phyloP scores from a whole-genome alignment of 495 filamentous ascomycete species.

The Eremomyces bilateralis region DNA sequence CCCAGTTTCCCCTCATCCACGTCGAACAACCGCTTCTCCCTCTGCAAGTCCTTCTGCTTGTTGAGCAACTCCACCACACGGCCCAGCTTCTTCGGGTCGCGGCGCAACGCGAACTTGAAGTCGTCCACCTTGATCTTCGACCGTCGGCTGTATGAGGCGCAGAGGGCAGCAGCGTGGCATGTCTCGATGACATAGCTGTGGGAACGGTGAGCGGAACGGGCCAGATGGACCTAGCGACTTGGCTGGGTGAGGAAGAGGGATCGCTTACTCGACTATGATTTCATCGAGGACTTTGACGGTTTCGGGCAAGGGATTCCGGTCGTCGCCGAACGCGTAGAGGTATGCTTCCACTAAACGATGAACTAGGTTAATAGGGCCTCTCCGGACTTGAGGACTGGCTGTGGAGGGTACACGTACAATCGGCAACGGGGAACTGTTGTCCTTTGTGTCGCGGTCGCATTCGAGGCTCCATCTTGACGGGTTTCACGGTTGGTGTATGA shows the following conservation, averaged over 20 bases:
- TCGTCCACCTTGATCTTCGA: constrained; percentile 97
- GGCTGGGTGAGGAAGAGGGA: background rate
- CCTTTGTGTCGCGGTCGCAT: constrained; percentile 50
- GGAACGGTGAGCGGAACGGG: background rate
- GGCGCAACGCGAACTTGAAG: constrained; percentile 77
- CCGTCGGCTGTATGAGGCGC: constrained; percentile 59
- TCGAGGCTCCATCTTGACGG: constrained; percentile 23
- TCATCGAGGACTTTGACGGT: constrained; percentile 80
- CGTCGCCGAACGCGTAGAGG: constrained; percentile 75
- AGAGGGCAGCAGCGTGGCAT: constrained; percentile 67
- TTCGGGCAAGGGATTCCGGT: constrained; percentile 44
- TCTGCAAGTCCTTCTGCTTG: constrained; percentile 59
- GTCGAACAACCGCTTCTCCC: constrained; percentile 50
- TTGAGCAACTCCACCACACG: constrained; percentile 72
- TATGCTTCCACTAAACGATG: constrained; percentile 31
- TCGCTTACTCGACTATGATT: constrained; percentile 51
- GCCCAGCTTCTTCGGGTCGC: constrained; percentile 66
- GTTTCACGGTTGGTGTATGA: no score
- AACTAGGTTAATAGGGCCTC: background rate
- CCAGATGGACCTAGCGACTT: constrained; percentile 1
- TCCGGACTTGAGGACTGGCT: background rate
- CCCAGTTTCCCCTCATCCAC: constrained; percentile 23
- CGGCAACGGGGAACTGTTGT: constrained; percentile 69
- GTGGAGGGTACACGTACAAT: constrained; percentile 30
- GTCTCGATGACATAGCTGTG: constrained; percentile 41